phyloP scores from a whole-genome alignment of 2,329 filamentous ascomycete genomes.

The Aspergillus thermomutatus region DNA sequence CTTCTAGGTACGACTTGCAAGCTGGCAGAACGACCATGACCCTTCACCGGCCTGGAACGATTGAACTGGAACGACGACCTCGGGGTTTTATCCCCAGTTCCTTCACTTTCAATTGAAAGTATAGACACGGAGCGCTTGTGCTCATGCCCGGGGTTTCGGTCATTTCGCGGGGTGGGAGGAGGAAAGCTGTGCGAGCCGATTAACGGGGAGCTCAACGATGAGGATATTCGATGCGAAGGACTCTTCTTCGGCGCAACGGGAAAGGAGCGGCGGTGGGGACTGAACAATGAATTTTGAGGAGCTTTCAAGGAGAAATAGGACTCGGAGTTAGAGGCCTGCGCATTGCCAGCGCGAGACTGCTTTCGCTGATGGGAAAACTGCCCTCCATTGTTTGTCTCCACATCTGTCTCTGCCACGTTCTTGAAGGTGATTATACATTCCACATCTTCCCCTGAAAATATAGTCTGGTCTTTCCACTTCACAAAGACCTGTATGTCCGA shows the following conservation, averaged over 20 bases:
- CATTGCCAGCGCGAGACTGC: slow-evolving; percentile 34
- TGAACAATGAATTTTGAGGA: slow-evolving; percentile 34
- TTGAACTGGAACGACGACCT: slow-evolving; percentile 31
- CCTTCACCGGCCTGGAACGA: slow-evolving; percentile 54
- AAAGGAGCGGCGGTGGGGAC: slow-evolving; percentile 34
- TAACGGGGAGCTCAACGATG: slow-evolving; percentile 40
- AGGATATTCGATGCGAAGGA: slow-evolving; percentile 36
- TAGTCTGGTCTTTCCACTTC: slow-evolving; percentile 87
- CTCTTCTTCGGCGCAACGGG: slow-evolving; percentile 32
- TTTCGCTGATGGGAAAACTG: slow-evolving; percentile 35
- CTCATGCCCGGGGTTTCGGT: slow-evolving; percentile 46
- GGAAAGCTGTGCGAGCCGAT: slow-evolving; percentile 41
- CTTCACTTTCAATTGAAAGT: slow-evolving; percentile 65
- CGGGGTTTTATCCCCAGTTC: slow-evolving; percentile 29
- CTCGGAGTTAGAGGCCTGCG: slow-evolving; percentile 29
- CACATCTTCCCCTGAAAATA: slow-evolving; percentile 94
- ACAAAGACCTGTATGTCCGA: slow-evolving; percentile 93
- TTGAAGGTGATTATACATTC: slow-evolving; percentile 96
- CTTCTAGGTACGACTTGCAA: slow-evolving; percentile 66
- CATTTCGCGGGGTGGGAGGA: slow-evolving; percentile 32
- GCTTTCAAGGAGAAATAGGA: slow-evolving; percentile 40
- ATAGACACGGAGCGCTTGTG: slow-evolving; percentile 80
- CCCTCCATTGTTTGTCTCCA: slow-evolving; percentile 26
- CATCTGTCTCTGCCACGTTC: slow-evolving; percentile 61
- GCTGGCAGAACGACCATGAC: slow-evolving; percentile 76